phyloP scores from a whole-genome alignment of 1,284 basidiomycete genomes.

The Trichosporon asahii region DNA sequence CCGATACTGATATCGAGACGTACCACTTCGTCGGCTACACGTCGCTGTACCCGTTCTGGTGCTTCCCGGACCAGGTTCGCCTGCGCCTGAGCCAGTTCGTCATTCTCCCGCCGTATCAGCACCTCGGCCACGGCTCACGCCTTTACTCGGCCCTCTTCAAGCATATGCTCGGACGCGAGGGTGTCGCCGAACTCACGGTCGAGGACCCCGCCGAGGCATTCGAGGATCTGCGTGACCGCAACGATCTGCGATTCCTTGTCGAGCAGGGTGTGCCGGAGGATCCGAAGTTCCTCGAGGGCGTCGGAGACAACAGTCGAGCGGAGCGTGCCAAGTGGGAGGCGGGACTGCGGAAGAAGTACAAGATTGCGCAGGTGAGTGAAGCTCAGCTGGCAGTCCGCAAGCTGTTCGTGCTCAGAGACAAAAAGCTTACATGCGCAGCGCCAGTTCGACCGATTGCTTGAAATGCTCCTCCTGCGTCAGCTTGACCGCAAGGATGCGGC shows the following conservation, averaged over 20 bases:
- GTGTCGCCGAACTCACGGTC: constrained; percentile 84
- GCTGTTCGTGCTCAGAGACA: neutral
- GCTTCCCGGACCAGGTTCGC: constrained; percentile 81
- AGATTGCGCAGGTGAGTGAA: constrained; percentile 74
- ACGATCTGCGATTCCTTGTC: constrained; percentile 75
- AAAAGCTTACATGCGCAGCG: constrained; percentile 56
- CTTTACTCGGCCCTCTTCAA: constrained; percentile 85
- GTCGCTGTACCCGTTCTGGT: constrained; percentile 88
- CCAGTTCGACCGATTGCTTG: constrained; percentile 85
- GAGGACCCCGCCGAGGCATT: constrained; percentile 86
- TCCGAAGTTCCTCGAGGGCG: constrained; percentile 34
- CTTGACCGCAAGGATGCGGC: constrained; percentile 64
- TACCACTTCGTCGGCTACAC: constrained; percentile 93
- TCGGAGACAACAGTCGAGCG: constrained; percentile 35
- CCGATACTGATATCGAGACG: constrained; percentile 51
- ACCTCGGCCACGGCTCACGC: constrained; percentile 81
- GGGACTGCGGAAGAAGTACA: constrained; percentile 72
- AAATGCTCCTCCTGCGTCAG: constrained; percentile 80
- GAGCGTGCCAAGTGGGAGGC: constrained; percentile 64
- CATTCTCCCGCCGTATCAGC: constrained; percentile 85
- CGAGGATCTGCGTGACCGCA: constrained; percentile 79
- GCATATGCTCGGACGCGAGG: constrained; percentile 63
- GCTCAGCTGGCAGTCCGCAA: neutral
- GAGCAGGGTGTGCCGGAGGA: constrained; percentile 38
- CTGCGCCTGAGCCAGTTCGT: constrained; percentile 91